A percentile compares a stretch with the other conserved stretches of the same genome.
Evolutionary conservation across 2,329 filamentous ascomycete species (phyloP).

Genomic region (Claviceps cyperi): DNA sequence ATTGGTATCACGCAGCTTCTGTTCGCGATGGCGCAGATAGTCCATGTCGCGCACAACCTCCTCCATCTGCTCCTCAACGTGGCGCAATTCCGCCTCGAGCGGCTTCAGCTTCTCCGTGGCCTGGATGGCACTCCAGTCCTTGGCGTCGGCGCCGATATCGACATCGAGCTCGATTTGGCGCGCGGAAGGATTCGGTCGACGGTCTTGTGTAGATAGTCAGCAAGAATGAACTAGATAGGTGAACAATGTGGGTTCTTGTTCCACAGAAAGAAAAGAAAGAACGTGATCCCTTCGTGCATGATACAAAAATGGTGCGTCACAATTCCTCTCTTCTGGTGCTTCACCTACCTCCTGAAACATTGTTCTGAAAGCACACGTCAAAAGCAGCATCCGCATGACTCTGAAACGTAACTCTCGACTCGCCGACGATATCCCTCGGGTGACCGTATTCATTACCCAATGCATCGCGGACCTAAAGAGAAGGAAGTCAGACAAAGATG

Average conservation of each 20-base stretch:
- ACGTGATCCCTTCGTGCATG: background rate
- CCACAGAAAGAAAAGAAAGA: background rate
- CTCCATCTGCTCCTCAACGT: constrained; percentile 77
- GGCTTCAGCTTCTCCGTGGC: constrained; percentile 96
- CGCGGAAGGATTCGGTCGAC: constrained; percentile 31
- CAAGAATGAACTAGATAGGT: too few species aligned
- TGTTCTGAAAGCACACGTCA: constrained; percentile 92
- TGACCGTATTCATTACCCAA: constrained; percentile 92
- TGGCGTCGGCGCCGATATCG: constrained; percentile 91
- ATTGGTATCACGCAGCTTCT: constrained; percentile 94
- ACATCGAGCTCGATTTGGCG: constrained; percentile 83
- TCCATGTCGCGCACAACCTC: constrained; percentile 95
- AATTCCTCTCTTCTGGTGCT: background rate
- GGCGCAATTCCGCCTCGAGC: constrained; percentile 82
- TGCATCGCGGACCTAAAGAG: constrained; percentile 71
- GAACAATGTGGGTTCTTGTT: background rate
- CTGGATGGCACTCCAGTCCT: constrained; percentile 95
- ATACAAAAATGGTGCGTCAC: too few species aligned
- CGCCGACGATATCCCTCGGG: constrained; percentile 81
- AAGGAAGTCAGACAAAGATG: background rate
- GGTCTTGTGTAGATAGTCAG: constrained; percentile 14
- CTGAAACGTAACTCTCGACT: constrained; percentile 87
- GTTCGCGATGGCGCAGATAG: constrained; percentile 77
- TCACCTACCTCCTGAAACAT: constrained; percentile 51
- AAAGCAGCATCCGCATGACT: constrained; percentile 84